Base-by-base conservation (phyloP, 371 early-diverging fungal genomes). In the Rhizoclosmatium hyalinum region DNA sequence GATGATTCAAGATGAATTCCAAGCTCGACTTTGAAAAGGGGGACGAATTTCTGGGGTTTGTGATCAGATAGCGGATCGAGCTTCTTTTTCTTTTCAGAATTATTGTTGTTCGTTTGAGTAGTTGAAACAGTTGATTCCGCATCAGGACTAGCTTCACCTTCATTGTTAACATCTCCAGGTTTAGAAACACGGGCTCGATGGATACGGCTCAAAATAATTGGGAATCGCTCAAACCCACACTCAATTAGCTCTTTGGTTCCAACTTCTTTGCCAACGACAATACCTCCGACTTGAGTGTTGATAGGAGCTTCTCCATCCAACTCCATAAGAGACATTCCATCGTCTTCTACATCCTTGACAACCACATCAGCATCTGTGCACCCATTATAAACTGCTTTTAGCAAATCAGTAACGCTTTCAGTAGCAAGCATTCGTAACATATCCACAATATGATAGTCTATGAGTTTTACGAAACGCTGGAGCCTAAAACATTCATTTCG, bases 391-490 rank as follows among this genome's bases (percentile, higher is more conserved):
- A 81, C 64, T 12, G 66, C 65, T 44, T 65, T 79, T 21, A 85
- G 72, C 32, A 85, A 68, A 53, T 79, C 81, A 1, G 67, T 62
- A 3, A 74, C 77, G 54, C 77, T 78, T n/a, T 75, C 66, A 12
- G 84, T 70, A 3, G 79, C 80, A 0, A 86, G 61, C 74, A 69
- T 63, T 21, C 82, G 81, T 44, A 86, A 61, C 19, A 83, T 79
- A 32, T 76, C 65, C 17, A 82, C 75, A 12, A 79, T 74, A 42
- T 85, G 67, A 68, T 86, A 85, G 68, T 86, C 87, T 10, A 76
- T 63, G 12, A 86, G 75, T 67, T 81, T 80, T 8, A 81, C 85
- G 71, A 86, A 86, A 5, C 85, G 74, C 54, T 81, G 77, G 45
- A 86, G 60, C 3, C 83, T 58, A 39, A 64, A 63, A 58, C 84